phyloP scores from a whole-genome alignment of 192 early-diverging fungal species.

The Diversispora epigaea region DNA sequence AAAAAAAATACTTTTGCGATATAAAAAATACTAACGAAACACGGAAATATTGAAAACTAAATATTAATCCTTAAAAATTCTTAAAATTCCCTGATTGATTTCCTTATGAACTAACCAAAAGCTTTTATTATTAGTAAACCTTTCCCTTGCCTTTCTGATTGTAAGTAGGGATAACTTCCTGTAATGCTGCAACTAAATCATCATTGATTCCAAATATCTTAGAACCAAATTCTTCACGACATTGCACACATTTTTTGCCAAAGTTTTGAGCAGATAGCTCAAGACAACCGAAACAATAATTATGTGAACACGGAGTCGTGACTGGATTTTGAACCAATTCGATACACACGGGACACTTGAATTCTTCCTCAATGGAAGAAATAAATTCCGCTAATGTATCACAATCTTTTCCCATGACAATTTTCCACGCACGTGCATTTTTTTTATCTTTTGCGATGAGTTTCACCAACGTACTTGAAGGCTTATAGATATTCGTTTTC shows the following conservation, averaged over 20 bases:
- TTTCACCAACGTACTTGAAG: constrained; percentile 23
- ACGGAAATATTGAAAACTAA: too few relatives aligned
- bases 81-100: too few relatives aligned
- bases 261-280: constrained; percentile 16
- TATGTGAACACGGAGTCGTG: constrained; percentile 41
- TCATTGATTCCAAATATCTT: constrained; percentile 17
- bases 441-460: constrained; percentile 34
- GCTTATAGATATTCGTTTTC: constrained; percentile 18
- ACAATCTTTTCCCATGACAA: constrained; percentile 27
- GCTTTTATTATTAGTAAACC: too few relatives aligned
- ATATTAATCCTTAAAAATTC: too few relatives aligned
- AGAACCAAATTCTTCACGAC: constrained; percentile 30
- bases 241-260: constrained; percentile 33
- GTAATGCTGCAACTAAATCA: constrained; percentile 24
- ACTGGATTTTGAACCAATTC: constrained; percentile 37
- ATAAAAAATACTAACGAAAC: too few relatives aligned
- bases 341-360: constrained; percentile 42
- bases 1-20: too few relatives aligned
- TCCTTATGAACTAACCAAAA: too few relatives aligned
- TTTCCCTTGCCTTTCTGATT: neutral
- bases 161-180: constrained; percentile 24
- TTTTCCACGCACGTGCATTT: constrained; percentile 40
- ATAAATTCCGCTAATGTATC: constrained; percentile 43
- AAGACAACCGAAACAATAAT: constrained; percentile 37
- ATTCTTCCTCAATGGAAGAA: constrained; percentile 30